Evolutionary conservation across 345 rosid genomes (phyloP).

Genomic region (Sisymbrium altissimum): DNA sequence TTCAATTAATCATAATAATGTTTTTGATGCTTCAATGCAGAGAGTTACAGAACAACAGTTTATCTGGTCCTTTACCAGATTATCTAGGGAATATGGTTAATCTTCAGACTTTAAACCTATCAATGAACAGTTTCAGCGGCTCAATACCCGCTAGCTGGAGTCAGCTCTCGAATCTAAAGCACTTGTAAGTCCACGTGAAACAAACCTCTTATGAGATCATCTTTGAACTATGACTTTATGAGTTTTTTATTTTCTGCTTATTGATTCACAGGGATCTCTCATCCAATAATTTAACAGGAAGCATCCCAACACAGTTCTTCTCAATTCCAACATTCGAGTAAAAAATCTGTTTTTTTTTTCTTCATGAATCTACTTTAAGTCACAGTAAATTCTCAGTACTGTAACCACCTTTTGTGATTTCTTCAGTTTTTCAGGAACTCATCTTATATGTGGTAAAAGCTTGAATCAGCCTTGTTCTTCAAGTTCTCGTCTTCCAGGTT

Average conservation of each 20-base stretch:
- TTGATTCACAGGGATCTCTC: constrained; percentile 69
- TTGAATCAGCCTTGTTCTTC: constrained; percentile 70
- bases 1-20: not conserved
- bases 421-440: constrained; percentile 69
- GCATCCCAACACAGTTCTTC: constrained; percentile 57
- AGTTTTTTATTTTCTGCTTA: not conserved
- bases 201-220: not conserved
- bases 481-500: constrained; percentile 57
- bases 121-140: constrained; percentile 71
- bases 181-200: constrained; percentile 48
- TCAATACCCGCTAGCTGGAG: constrained; percentile 70
- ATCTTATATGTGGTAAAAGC: constrained; percentile 63
- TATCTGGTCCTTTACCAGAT: constrained; percentile 71
- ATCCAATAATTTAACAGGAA: constrained; percentile 60
- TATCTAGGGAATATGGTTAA: constrained; percentile 57
- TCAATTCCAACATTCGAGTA: constrained; percentile 72
- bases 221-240: not conserved
- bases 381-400: not conserved
- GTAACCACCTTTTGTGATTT: constrained; percentile 6
- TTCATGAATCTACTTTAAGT: not conserved
- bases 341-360: not conserved
- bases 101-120: constrained; percentile 66
- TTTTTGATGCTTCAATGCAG: constrained; percentile 47
- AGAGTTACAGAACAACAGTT: constrained; percentile 74
- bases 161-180: constrained; percentile 59